Conservation (phyloP, 1,284 basidiomycete species). For the Ceratobasidium sp. region DNA sequence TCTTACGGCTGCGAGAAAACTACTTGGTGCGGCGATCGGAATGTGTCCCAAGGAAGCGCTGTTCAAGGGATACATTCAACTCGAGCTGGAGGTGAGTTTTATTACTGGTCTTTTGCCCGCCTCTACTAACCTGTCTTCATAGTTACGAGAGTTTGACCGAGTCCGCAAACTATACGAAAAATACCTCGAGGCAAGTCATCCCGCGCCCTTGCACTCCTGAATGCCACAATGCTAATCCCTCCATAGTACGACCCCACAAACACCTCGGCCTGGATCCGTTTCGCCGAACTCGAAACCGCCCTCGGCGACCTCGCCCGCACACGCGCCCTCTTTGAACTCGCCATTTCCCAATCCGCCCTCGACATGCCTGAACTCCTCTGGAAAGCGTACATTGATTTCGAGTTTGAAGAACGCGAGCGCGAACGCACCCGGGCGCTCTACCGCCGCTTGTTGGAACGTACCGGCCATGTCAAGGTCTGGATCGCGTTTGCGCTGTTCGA, state of each 20-base stretch:
- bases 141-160: slow-evolving; percentile 85
- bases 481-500: slow-evolving; percentile 81
- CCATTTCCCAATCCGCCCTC: slow-evolving; percentile 85
- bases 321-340: slow-evolving; percentile 95
- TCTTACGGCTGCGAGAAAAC: slow-evolving; percentile 83
- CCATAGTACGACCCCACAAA: slow-evolving; percentile 84
- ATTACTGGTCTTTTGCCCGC: slow-evolving; percentile 3
- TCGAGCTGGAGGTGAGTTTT: slow-evolving; percentile 79
- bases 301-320: slow-evolving; percentile 92
- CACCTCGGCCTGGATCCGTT: slow-evolving; percentile 95
- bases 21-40: slow-evolving; percentile 90
- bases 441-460: slow-evolving; percentile 84
- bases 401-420: slow-evolving; percentile 83
- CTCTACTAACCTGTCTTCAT: slow-evolving; percentile 32
- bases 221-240: slow-evolving; percentile 10
- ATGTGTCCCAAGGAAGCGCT: slow-evolving; percentile 95
- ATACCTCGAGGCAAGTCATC: slow-evolving; percentile 76
- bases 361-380: slow-evolving; percentile 99
- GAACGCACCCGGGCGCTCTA: slow-evolving; percentile 86
- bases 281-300: slow-evolving; percentile 91
- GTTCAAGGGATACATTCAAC: slow-evolving; percentile 93
- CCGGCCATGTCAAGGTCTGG: slow-evolving; percentile 95
- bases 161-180: slow-evolving; percentile 94
- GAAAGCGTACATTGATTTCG: slow-evolving; percentile 98
- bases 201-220: background rate